These are phyloP conservation scores for Mycena rosella DNA, from an alignment of 768 basidiomycete genomes.

Conservation along the genomic window DNA sequence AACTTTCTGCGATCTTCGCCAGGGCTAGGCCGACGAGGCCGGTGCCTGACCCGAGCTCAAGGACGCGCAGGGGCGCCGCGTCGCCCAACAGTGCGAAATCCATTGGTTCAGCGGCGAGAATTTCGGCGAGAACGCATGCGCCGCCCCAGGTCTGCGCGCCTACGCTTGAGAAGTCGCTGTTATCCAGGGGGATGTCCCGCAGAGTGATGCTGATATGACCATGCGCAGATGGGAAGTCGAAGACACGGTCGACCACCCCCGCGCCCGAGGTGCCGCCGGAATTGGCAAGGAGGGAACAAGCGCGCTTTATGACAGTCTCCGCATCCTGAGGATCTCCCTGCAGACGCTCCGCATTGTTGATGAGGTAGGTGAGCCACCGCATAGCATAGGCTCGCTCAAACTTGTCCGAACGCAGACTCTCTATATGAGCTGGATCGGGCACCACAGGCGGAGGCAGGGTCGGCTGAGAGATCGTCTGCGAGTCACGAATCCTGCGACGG, in stretches of 20 bases:
- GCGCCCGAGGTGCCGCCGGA: constrained; percentile 76
- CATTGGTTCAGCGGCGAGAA: constrained; percentile 70
- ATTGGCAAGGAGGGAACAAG: constrained; percentile 72
- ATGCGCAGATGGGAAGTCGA: constrained; percentile 55
- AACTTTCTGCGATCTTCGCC: constrained; percentile 53
- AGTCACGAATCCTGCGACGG: constrained; percentile 43
- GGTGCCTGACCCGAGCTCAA: constrained; percentile 90
- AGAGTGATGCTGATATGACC: constrained; percentile 56
- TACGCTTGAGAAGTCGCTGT: constrained; percentile 77
- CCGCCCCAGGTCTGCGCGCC: constrained; percentile 94
- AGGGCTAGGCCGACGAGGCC: constrained; percentile 79
- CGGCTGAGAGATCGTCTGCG: too few species aligned
- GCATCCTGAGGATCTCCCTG: constrained; percentile 31
- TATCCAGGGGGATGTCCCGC: constrained; percentile 77
- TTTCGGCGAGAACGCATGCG: constrained; percentile 83
- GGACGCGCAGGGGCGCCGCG: constrained; percentile 53
- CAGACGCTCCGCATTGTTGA: constrained; percentile 52
- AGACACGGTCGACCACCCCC: constrained; percentile 66
- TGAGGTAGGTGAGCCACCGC: constrained; percentile 79
- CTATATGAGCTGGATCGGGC: constrained; percentile 11
- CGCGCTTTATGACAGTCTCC: constrained; percentile 62
- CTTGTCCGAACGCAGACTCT: constrained; percentile 61
- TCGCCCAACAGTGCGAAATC: constrained; percentile 57
- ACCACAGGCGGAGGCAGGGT: background rate
- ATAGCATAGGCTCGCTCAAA: constrained; percentile 81